Conservation (phyloP, 176 grass and related monocot species). For the Eragrostis nindensis region DNA sequence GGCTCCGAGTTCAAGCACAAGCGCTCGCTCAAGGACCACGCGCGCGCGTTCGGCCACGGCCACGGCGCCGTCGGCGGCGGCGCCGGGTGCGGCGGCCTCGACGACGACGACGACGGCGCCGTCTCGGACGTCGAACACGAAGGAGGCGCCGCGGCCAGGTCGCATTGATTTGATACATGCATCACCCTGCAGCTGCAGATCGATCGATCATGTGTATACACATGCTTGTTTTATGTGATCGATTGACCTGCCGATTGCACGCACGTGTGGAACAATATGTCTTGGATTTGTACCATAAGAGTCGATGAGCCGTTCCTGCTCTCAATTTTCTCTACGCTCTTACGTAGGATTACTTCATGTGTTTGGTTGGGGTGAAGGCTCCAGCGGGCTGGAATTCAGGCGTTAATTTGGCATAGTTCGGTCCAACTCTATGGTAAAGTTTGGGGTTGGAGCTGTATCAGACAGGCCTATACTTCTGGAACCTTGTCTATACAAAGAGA, state of each 20-base stretch:
- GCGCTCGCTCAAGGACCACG: conserved; percentile 82
- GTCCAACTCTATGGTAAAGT: too few species aligned
- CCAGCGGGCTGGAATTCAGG: too few species aligned
- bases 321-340: too few species aligned
- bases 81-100: neutral
- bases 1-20: conserved; percentile 91
- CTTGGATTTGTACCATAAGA: neutral
- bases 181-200: neutral
- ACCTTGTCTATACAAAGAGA: too few species aligned
- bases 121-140: conserved; percentile 59
- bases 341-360: too few species aligned
- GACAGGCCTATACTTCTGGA: too few species aligned
- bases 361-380: neutral
- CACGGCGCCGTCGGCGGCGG: conserved; percentile 51
- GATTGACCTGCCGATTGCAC: neutral
- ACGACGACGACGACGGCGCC: conserved; percentile 55
- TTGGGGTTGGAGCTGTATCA: too few species aligned
- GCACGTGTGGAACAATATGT: neutral
- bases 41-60: conserved; percentile 64
- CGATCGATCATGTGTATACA: conserved; percentile 3
- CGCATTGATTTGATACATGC: neutral
- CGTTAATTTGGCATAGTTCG: too few species aligned
- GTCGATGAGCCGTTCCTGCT: too few species aligned
- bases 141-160: neutral
- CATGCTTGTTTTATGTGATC: neutral